Base-by-base conservation (phyloP, 2,329 filamentous ascomycete genomes). In the Epicoccum nigrum region DNA sequence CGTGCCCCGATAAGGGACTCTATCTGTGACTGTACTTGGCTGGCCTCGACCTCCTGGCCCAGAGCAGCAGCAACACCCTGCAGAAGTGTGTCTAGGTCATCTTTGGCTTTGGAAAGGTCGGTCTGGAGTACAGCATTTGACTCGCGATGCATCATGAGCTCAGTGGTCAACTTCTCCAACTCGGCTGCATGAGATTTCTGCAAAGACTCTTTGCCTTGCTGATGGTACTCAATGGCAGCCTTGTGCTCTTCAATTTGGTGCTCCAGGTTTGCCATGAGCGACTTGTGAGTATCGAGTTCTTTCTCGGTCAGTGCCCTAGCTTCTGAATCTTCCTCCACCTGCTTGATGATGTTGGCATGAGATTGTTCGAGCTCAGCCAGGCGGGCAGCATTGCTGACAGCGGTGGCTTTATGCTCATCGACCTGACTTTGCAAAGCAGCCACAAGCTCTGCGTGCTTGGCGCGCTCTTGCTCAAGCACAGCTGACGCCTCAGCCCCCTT, bases 331-430 rank as follows among this genome's bases (percentile, higher is more conserved):
- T 88, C 82, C 31, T 90, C 84, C 9, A 95, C 80, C 63, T 93
- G 83, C 38, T 81, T 75, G 63, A 85, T 83, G 42, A 88, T 83
- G 20, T 81, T 80, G 25, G 82, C 73, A 67, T 95, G 88, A 4
- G 87, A 83, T 57, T 86, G 76, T 72, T 96, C 91, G 12, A 96
- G 80, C 58, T 89, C 83, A 3, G 85, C 80, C 23, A 96, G 86
- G 63, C 86, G 89, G 31, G 81, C 70, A 11, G 85, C 79, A 63
- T 92, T 90, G 59, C 78, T 81, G 56, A 83, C 81, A 62, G 95
- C 87, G 30, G 89, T 83, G 3, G 81, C 77, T 75, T 89, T 92
- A 75, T 96, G 92, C 67, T 91, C 86, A 43, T 92, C 86, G 45
- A 97, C 87, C 68, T 96, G 87, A 52, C 76, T 81, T 56, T 89